phyloP scores from a whole-genome alignment of 2,329 filamentous ascomycete genomes.

The Chaetomium sp. region DNA sequence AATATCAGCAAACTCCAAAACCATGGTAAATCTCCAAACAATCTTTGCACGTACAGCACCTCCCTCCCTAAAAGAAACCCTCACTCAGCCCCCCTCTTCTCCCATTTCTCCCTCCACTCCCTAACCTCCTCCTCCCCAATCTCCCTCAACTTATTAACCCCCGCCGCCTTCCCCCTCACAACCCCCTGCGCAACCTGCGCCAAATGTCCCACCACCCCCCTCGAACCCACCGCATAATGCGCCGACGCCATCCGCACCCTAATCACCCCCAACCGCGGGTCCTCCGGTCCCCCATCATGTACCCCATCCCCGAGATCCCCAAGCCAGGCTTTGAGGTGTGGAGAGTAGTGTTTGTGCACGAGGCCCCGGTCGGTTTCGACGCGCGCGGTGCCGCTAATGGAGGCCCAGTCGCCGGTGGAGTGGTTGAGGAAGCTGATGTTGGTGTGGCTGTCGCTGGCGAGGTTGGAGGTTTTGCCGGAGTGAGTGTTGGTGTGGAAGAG shows the following conservation, averaged over 20 bases:
- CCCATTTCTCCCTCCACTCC: conserved; percentile 46
- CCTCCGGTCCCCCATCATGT: conserved; percentile 74
- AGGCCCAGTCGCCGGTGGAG: conserved; percentile 73
- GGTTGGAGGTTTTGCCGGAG: conserved; percentile 79
- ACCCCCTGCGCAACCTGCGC: conserved; percentile 70
- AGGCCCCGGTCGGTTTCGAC: conserved; percentile 63
- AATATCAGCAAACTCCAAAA: too few relatives aligned
- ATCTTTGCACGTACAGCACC: not conserved
- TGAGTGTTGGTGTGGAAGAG: conserved; percentile 91
- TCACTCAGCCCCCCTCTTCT: conserved; percentile 2
- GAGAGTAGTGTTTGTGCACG: conserved; percentile 70
- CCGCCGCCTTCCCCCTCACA: conserved; percentile 63
- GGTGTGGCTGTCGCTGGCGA: conserved; percentile 63
- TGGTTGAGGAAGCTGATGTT: conserved; percentile 76
- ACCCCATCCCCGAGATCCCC: conserved; percentile 77
- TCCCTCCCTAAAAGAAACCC: not conserved
- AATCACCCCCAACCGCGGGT: conserved; percentile 77
- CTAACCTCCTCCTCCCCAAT: conserved; percentile 59
- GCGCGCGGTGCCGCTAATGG: conserved; percentile 65
- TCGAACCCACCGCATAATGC: conserved; percentile 62
- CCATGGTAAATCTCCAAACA: not conserved
- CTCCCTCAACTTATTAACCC: conserved; percentile 71
- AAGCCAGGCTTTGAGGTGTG: conserved; percentile 72
- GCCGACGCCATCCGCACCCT: conserved; percentile 65
- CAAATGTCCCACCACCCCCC: conserved; percentile 56